A percentile compares a stretch with the other conserved stretches of the same genome.
phyloP scores from a whole-genome alignment of 2,329 filamentous ascomycete genomes.

The Plectosphaerella plurivora region DNA sequence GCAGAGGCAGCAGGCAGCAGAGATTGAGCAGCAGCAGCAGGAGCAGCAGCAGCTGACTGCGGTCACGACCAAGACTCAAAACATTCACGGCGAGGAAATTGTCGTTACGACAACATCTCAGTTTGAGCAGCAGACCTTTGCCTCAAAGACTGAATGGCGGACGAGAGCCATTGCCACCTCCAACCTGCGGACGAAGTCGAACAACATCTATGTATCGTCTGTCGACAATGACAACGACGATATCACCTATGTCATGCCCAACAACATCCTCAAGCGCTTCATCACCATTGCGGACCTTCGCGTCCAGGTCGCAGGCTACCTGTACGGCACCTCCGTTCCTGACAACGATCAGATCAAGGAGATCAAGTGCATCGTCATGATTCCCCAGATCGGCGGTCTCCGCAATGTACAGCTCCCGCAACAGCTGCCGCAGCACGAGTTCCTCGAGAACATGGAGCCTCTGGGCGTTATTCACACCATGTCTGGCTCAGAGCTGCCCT shows the following conservation, averaged over 20 bases:
- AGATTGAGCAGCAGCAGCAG: conserved; percentile 98
- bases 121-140: conserved; percentile 96
- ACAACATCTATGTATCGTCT: conserved; percentile 98
- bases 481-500: conserved; percentile 89
- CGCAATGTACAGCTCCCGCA: conserved; percentile 89
- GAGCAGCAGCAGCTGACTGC: conserved; percentile 95
- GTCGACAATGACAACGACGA: conserved; percentile 89
- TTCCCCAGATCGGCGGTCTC: conserved; percentile 91
- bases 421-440: conserved; percentile 86
- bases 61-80: conserved; percentile 97
- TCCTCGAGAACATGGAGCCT: conserved; percentile 80
- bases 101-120: conserved; percentile 97
- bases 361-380: conserved; percentile 92
- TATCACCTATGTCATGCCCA: conserved; percentile 97
- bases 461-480: conserved; percentile 94
- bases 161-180: conserved; percentile 95
- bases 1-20: conserved; percentile 95
- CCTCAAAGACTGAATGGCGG: conserved; percentile 98
- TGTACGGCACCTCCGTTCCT: conserved; percentile 87
- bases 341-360: conserved; percentile 98
- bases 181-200: conserved; percentile 86
- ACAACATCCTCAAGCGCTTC: conserved; percentile 97
- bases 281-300: conserved; percentile 95
- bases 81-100: conserved; percentile 94
- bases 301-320: conserved; percentile 91